These are phyloP conservation scores for Psilocybe mexicana DNA, from an alignment of 1,284 basidiomycete genomes.

Conservation along the genomic window DNA sequence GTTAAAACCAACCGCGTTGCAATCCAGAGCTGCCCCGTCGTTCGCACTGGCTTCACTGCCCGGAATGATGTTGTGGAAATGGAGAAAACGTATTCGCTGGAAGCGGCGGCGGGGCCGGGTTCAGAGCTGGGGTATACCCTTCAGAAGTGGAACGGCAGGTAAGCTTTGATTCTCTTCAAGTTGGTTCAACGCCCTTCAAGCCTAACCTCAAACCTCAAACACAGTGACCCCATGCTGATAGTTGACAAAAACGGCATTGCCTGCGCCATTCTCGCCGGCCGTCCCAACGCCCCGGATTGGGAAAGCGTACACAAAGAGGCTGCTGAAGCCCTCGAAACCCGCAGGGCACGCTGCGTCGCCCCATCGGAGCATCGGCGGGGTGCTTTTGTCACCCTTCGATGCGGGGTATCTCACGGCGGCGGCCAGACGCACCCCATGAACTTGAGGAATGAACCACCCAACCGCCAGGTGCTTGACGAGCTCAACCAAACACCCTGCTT, in stretches of 20 bases:
- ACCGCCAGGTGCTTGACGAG: neutral
- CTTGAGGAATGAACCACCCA: neutral
- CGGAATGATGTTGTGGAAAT: neutral
- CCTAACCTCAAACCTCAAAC: neutral
- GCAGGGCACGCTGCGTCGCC: neutral
- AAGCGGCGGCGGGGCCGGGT: neutral
- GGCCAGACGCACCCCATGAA: constrained; percentile 8
- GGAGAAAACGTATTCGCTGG: neutral
- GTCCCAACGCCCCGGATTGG: constrained; percentile 5
- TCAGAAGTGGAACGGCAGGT: constrained; percentile 4
- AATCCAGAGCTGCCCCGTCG: neutral
- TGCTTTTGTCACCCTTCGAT: constrained; percentile 2
- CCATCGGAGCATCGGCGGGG: constrained; percentile 4
- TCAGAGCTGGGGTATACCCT: neutral
- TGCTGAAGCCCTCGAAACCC: constrained; percentile 2
- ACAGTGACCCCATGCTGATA: neutral
- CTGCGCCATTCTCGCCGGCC: constrained; percentile 3
- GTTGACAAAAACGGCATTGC: neutral
- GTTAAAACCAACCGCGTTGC: neutral
- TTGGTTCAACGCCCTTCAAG: neutral
- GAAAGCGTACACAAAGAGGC: neutral
- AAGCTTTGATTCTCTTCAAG: neutral
- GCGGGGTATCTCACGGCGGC: constrained; percentile 15
- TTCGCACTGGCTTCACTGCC: neutral
- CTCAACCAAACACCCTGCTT: neutral